Evolutionary conservation across 768 basidiomycete genomes (phyloP), one percentile per base, ranked within the genome.

Genomic region (Leccinum olivaceopallidum): DNA sequence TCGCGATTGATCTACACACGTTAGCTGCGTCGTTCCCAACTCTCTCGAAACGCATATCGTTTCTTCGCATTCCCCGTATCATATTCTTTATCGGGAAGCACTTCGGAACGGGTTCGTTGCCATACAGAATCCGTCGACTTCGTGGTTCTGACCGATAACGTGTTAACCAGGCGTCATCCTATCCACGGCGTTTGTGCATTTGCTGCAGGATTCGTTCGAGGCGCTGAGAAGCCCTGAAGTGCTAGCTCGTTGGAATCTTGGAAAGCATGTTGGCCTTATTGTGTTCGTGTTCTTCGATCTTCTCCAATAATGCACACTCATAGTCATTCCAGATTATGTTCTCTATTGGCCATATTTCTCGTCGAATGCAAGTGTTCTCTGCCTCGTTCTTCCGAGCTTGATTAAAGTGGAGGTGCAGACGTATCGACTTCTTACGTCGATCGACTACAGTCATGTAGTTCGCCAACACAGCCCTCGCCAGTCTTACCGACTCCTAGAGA

Each of bases 21-120:
- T 4, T 53, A 82, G 90, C 91, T n/a, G 86, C 85, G 1, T 88
- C 88, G 0, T 88, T 93, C 62, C 91, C 92, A 0, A 76, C 83
- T 1, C 59, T 90, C 26, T 89, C 90, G 0, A 83, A 81, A 59
- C 79, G 78, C 2, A 67, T 80, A 14, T 77, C 79, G 6, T 78
- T 78, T 59, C 66, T 92, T 22, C 80, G 80, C 56, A 85, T 91
- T 65, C 90, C 89, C 2, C 80, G 80, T 24, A 76, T 89, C 16
- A 67, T 88, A 18, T 93, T 94, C 70, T 93, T 94, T 73, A 78
- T 91, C n/a, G 90, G 89, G 42, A 94, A 92, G 67, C 92, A 94
- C 69, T 92, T 93, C 65, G 92, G 92, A 37, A 93, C 92, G 14
- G 85, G 86, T 84, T 13, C 2, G 65, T 55, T 42, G 4, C n/a